Evolutionary conservation across 176 grass and related monocot genomes (phyloP), one percentile per base, ranked within the genome.

Genomic region (Rhipidocladum racemiflorum): DNA sequence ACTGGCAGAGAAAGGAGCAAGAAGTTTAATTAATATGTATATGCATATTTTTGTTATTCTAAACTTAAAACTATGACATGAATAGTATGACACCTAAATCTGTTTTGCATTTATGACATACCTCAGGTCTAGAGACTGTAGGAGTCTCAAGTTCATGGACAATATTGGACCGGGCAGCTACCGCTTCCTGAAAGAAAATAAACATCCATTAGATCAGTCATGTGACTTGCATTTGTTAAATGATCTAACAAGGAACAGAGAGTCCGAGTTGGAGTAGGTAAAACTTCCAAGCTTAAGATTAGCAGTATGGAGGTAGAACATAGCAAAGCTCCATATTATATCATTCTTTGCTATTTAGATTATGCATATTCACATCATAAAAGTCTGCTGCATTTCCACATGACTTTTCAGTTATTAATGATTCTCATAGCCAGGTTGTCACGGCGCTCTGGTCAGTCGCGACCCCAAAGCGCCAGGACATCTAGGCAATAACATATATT

Each of bases 121-220:
- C 92, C 87, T 94, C 89, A 17, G 85, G 69, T 59, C 49, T 25
- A 34, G 87, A 60, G 53, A 79, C 79, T 46, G 86, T 89, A 66
- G 88, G 76, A 81, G 49, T 61, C 68, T 95, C 96, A 32, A 88
- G 54, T 85, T 99, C 96, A 65, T 51, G 87, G 48, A 88, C 80
- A 73, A 90, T 71, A 42, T 81, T 93, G 66, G 93, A 89, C 70
- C 62, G 91, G 63, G 96, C 87, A 75, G 89, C 85, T 59, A 99
- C 77, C 55, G 93, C 93, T 80, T 99, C 96, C 96, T 95, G 67
- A 79, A 90, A 89, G 63, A 2, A 78, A 39, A 87, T 75, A 28
- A 75, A 35, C 68, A 79, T 71, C 35, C 20, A 68, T 61, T 79
- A 61, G 18, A 23, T 50, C 62, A 68, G 76, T 32, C 57, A 57